Percentiles rank a stretch among this genome's conserved stretches.
Evolutionary conservation across 2,329 filamentous ascomycete genomes (phyloP).

Genomic region (Daldinia sp.): DNA sequence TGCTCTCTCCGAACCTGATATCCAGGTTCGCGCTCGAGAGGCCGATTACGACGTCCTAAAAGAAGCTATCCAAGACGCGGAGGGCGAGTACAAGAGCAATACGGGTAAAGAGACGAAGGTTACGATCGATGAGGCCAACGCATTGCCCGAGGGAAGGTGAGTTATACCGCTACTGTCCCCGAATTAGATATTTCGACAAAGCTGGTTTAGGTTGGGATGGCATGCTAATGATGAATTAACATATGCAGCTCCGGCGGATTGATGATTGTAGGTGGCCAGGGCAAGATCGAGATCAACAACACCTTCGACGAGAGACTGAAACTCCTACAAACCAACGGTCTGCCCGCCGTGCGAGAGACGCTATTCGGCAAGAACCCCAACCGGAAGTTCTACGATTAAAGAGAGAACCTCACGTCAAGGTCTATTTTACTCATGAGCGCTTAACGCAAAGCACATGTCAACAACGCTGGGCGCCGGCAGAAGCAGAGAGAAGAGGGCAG

Average conservation of each 20-base stretch:
- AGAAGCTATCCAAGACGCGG: constrained; percentile 79
- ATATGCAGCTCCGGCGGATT: constrained; percentile 79
- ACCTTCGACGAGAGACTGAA: constrained; percentile 91
- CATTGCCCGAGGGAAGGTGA: constrained; percentile 83
- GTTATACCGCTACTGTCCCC: constrained; percentile 50
- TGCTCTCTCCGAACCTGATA: constrained; percentile 81
- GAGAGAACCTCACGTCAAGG: not conserved
- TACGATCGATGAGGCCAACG: constrained; percentile 79
- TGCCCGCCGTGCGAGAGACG: constrained; percentile 83
- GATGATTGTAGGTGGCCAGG: constrained; percentile 78
- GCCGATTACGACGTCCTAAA: constrained; percentile 78
- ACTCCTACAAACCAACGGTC: constrained; percentile 82
- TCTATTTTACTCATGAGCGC: not conserved
- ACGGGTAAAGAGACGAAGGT: constrained; percentile 73
- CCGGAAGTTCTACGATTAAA: constrained; percentile 92
- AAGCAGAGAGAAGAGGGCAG: not conserved
- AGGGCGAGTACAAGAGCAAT: constrained; percentile 84
- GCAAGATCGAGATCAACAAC: constrained; percentile 99
- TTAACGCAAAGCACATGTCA: not conserved
- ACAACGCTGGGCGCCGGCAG: constrained; percentile 16
- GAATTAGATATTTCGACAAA: not conserved
- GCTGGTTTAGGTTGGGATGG: not conserved
- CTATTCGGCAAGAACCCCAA: constrained; percentile 96
- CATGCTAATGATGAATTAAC: constrained; percentile 13
- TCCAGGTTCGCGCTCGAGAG: constrained; percentile 79